Percentiles rank a stretch among this genome's conserved stretches.
Evolutionary conservation across 139 green algal genomes (phyloP).

Genomic region (Picochlorum costavermella): DNA sequence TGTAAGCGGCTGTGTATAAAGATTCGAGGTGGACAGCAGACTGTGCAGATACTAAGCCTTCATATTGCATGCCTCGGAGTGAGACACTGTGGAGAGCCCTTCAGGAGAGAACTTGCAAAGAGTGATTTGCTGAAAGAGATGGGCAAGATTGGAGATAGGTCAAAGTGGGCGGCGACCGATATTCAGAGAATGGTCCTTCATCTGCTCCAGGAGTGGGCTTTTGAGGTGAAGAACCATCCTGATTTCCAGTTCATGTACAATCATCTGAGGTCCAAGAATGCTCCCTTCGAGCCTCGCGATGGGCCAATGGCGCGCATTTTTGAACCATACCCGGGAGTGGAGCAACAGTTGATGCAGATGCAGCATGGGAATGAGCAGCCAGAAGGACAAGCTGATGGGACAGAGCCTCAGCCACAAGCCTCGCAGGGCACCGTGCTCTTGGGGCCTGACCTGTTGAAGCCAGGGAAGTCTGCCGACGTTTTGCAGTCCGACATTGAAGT

Average conservation of each 20-base stretch:
- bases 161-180: slow-evolving; percentile 5
- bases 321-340: slow-evolving; percentile 8
- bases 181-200: slow-evolving; percentile 16
- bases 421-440: background rate
- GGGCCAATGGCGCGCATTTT: background rate
- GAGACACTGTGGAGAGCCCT: slow-evolving; percentile 17
- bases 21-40: slow-evolving; percentile 2
- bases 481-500: background rate
- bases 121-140: slow-evolving; percentile 17
- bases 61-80: slow-evolving; percentile 12
- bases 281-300: slow-evolving; percentile 2
- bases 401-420: background rate
- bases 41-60: slow-evolving; percentile 12
- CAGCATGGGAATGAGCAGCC: background rate
- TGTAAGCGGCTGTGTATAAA: slow-evolving; percentile 14
- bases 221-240: slow-evolving; percentile 1
- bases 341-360: background rate
- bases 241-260: slow-evolving; percentile 13
- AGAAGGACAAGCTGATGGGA: background rate
- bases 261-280: slow-evolving; percentile 8
- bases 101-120: slow-evolving; percentile 19
- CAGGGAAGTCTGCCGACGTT: background rate
- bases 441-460: background rate
- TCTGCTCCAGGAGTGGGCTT: slow-evolving; percentile 24
- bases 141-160: slow-evolving; percentile 9